A percentile compares a stretch with the other conserved stretches of the same genome.
These are phyloP conservation scores for Cordyceps javanica DNA, from an alignment of 2,329 filamentous ascomycete genomes.

Conservation along the genomic window DNA sequence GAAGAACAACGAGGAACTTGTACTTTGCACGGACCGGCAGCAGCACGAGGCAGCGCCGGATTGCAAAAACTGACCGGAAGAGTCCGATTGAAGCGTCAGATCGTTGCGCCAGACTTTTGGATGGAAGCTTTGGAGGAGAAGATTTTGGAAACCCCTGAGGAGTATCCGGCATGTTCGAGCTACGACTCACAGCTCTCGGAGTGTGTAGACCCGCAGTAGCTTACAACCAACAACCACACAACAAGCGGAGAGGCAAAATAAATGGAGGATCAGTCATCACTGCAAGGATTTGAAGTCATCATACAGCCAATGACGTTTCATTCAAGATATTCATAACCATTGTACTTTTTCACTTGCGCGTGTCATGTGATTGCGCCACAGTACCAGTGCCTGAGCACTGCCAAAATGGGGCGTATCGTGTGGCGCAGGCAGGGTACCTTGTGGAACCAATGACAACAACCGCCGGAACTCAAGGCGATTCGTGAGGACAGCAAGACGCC, in stretches of 20 bases:
- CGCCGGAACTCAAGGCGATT: not conserved
- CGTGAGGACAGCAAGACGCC: not conserved
- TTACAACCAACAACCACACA: not conserved
- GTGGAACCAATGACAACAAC: slow-evolving; percentile 7
- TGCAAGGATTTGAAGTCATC: not conserved
- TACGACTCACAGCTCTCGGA: not conserved
- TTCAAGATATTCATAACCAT: not conserved
- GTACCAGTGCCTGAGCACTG: not conserved
- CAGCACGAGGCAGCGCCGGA: not conserved
- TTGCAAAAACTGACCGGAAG: not conserved
- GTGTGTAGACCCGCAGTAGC: not conserved
- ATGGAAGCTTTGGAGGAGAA: not conserved
- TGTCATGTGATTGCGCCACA: slow-evolving; percentile 8
- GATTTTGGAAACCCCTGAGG: not conserved
- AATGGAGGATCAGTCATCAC: not conserved
- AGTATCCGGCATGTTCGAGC: not conserved
- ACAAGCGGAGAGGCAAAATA: not conserved
- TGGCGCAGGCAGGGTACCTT: slow-evolving; percentile 2
- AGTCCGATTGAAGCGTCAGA: not conserved
- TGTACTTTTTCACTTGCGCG: too few species aligned
- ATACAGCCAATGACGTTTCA: not conserved
- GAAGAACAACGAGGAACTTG: not conserved
- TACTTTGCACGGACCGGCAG: not conserved
- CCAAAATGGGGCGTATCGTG: slow-evolving; percentile 2
- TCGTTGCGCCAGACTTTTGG: not conserved